Conservation (phyloP, 2,329 filamentous ascomycete genomes). For the Exophiala viscosa region DNA sequence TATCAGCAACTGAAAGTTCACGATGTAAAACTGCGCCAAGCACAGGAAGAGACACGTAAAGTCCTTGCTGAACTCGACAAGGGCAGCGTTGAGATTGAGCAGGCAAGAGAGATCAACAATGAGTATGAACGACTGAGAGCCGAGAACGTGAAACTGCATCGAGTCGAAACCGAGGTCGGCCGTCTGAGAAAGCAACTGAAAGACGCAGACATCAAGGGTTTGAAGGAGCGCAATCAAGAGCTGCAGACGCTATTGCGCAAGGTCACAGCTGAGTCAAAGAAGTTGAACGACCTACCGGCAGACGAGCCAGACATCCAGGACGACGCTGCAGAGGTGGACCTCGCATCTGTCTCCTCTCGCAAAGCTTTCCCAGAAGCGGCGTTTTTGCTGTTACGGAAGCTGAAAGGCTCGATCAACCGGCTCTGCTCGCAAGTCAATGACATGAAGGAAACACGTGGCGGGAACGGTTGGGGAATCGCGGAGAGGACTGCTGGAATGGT, state of each 20-base stretch:
- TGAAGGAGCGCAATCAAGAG: background rate
- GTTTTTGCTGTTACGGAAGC: background rate
- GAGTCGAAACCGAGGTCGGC: background rate
- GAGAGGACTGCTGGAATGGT: background rate
- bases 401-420: background rate
- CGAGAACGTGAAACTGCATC: background rate
- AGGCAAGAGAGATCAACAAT: background rate
- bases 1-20: too few relatives aligned
- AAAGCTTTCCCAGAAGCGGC: background rate
- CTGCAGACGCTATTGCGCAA: background rate
- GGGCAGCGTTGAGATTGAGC: background rate
- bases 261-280: background rate
- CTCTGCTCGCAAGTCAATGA: background rate
- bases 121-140: background rate
- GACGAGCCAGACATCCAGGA: too few relatives aligned
- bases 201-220: background rate
- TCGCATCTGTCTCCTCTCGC: background rate
- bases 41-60: too few relatives aligned
- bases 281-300: background rate
- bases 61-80: background rate
- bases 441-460: background rate
- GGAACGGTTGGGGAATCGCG: conserved; percentile 4
- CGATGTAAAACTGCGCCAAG: too few relatives aligned
- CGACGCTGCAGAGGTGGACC: background rate
- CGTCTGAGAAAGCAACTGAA: background rate